phyloP scores from a whole-genome alignment of 176 grass and related monocot genomes.

The Avena eriantha region DNA sequence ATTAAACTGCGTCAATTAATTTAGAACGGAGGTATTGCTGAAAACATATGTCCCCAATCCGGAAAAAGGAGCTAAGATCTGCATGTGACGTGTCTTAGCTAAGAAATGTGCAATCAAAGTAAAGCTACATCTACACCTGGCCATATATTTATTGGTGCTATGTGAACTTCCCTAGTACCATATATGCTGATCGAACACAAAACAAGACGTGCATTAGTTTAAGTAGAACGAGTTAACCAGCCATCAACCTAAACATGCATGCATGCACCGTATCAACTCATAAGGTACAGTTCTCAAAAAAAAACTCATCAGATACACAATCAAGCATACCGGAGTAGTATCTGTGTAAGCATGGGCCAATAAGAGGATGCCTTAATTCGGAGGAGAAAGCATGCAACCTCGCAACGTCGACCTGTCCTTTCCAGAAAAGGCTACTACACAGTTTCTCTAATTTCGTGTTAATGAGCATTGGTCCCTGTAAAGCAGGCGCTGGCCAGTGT shows the following conservation, averaged over 20 bases:
- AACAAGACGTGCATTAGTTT: constrained; percentile 42
- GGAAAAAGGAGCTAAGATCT: too few relatives aligned
- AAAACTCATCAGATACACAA: constrained; percentile 26
- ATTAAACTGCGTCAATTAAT: too few relatives aligned
- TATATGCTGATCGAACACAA: background rate
- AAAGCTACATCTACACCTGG: background rate
- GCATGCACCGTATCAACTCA: constrained; percentile 11
- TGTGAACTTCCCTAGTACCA: constrained; percentile 50
- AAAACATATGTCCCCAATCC: too few relatives aligned
- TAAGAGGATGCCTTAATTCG: constrained; percentile 20
- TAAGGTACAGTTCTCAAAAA: background rate
- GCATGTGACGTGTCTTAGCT: background rate
- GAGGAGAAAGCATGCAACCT: constrained; percentile 26
- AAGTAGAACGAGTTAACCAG: constrained; percentile 39
- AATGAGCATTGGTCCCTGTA: constrained; percentile 29
- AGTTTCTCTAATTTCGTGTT: constrained; percentile 30
- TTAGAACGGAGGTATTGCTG: too few relatives aligned
- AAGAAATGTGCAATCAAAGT: constrained; percentile 24
- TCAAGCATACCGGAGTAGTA: constrained; percentile 10
- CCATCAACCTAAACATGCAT: constrained; percentile 36
- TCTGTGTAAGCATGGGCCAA: constrained; percentile 45
- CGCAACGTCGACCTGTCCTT: constrained; percentile 21
- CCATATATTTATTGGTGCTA: constrained; percentile 44
- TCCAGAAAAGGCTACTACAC: background rate
- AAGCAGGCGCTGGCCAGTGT: constrained; percentile 48